Conservation (phyloP, 2,329 filamentous ascomycete species). For the Monosporascus ibericus region DNA sequence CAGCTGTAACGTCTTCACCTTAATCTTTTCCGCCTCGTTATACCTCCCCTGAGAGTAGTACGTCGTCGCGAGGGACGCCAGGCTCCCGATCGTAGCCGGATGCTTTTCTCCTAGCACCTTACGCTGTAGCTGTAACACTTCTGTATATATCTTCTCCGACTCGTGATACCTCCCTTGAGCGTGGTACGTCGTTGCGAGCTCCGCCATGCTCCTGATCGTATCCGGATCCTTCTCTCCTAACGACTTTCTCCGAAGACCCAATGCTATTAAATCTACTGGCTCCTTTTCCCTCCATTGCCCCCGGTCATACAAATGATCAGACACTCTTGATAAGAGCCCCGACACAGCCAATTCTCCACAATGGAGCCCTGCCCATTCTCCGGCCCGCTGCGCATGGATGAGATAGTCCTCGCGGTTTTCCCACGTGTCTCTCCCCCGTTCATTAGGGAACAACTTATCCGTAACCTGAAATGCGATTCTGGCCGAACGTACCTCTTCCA, state of each 20-base stretch:
- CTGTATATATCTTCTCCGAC: conserved; percentile 8
- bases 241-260: not conserved
- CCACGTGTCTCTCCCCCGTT: conserved; percentile 10
- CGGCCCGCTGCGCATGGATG: conserved; percentile 19
- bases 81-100: conserved; percentile 14
- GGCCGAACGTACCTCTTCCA: conserved; percentile 5
- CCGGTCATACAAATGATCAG: conserved; percentile 15
- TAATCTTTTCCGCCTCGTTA: conserved; percentile 5
- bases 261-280: not conserved
- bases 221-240: not conserved
- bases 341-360: conserved; percentile 6
- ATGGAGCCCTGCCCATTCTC: conserved; percentile 17
- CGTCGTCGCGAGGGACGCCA: conserved; percentile 12
- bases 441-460: conserved; percentile 12
- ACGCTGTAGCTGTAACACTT: conserved; percentile 7
- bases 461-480: conserved; percentile 15
- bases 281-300: conserved; percentile 17
- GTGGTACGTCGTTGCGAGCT: conserved; percentile 9
- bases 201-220: conserved; percentile 8
- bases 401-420: conserved; percentile 20
- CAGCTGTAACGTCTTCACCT: no score
- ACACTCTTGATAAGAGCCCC: conserved; percentile 10
- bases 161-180: conserved; percentile 6
- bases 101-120: conserved; percentile 17
- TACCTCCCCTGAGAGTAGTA: not conserved